Base-by-base conservation (phyloP, 768 basidiomycete genomes). In the Boletus edulis region DNA sequence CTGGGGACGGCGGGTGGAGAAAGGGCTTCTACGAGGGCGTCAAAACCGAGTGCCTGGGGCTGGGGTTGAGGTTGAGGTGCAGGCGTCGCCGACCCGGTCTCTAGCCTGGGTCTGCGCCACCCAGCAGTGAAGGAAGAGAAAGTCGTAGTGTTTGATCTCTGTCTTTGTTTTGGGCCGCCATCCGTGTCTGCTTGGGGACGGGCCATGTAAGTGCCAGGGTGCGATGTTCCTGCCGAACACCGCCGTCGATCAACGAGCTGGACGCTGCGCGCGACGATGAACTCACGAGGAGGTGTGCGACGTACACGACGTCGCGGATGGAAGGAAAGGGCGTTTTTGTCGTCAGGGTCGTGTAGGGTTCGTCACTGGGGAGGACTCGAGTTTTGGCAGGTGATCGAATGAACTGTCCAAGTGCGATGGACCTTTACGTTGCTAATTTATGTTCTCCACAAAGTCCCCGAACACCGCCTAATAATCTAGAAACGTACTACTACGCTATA, bases 1-100 rank as follows among this genome's bases (percentile, higher is more conserved):
- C 86, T 88, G 5, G 90, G 89, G 9, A 89, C 87, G 7, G 78
- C 75, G 37, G 79, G 80, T 12, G 79, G 76, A 7, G 78, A 74
- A 39, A 81, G 65, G 17, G 70, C 70, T 46, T 76, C 73, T n/a
- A 81, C 67, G 39, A 81, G 71, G 20, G 64, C 73, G 37, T 87
- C 87, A 40, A 77, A 68, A 13, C 77, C 48, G 37, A 63, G 56
- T 14, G 59, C 15, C 37, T 57, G 54, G 35, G 57, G 55, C 17
- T 75, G 67, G 31, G 71, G 62, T 8, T 75, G 67, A 27, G 72
- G 63, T 14, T 68, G 69, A 14, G 68, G 48, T 32, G 38, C 44
- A 9, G 72, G 52, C 11, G 13, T 35, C 29, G 57, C 64, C 8
- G 67, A 58, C 29, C 71, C 62, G 15, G 71, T 67, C 57, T 72